Percentiles rank a stretch among this genome's conserved stretches.
Evolutionary conservation across 805 yeast species (phyloP).

Genomic region (Kodamaea kakaduensis): DNA sequence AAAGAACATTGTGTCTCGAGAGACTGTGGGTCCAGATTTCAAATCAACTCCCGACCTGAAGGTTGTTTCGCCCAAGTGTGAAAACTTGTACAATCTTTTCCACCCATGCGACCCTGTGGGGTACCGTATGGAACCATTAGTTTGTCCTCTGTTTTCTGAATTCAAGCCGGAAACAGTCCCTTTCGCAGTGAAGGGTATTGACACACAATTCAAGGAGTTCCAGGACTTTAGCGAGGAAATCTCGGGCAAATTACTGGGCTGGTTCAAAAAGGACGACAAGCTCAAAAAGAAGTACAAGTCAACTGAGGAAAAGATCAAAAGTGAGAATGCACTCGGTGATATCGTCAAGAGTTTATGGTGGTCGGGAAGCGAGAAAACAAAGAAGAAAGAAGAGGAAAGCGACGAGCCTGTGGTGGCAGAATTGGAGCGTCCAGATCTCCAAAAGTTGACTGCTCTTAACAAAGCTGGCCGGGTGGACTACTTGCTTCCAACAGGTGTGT

Average conservation of each 20-base stretch:
- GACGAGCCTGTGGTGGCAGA: conserved; percentile 19
- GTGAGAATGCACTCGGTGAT: conserved; percentile 41
- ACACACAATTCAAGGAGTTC: conserved; percentile 44
- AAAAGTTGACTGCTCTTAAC: conserved; percentile 48
- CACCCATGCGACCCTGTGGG: conserved; percentile 93
- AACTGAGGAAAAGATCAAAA: conserved; percentile 14
- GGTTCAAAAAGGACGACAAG: conserved; percentile 23
- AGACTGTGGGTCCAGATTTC: conserved; percentile 13
- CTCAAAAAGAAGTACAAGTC: conserved; percentile 10
- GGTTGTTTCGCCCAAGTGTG: conserved; percentile 50
- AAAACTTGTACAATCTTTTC: conserved; percentile 73
- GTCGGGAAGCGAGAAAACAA: conserved; percentile 7
- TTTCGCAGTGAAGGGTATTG: conserved; percentile 45
- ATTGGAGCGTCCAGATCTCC: conserved; percentile 26
- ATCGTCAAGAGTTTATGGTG: conserved; percentile 28
- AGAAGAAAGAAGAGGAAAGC: conserved; percentile 13
- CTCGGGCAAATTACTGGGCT: conserved; percentile 30
- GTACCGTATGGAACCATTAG: conserved; percentile 82
- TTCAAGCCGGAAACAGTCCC: conserved; percentile 57
- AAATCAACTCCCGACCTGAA: conserved; percentile 14
- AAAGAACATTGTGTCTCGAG: conserved; percentile 50
- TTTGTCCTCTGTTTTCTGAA: conserved; percentile 45
- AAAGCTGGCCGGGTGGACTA: conserved; percentile 79
- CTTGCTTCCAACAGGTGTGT: conserved; percentile 67
- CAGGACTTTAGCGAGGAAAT: conserved; percentile 37